phyloP scores from a whole-genome alignment of 306 rosid species.

The Psophocarpus tetragonolobus region DNA sequence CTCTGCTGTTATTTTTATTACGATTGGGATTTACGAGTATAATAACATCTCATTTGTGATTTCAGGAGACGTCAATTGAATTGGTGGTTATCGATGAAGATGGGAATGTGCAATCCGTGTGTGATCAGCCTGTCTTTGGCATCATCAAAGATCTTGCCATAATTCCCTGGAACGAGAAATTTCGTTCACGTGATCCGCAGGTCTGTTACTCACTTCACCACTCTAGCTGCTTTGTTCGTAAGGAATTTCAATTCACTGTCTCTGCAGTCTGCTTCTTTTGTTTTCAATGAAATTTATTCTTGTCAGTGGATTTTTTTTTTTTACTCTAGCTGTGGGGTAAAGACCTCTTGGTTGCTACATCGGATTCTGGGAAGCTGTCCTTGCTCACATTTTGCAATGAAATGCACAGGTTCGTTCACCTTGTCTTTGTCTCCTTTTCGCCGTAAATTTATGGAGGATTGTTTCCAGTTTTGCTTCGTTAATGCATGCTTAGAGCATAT shows the following conservation, averaged over 20 bases:
- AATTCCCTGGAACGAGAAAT: slow-evolving; percentile 81
- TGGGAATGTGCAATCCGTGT: slow-evolving; percentile 77
- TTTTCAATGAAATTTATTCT: not conserved
- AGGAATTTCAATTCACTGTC: not conserved
- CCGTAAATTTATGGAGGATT: not conserved
- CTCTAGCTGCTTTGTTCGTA: not conserved
- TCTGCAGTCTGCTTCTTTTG: not conserved
- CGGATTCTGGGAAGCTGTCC: slow-evolving; percentile 96
- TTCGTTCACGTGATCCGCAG: slow-evolving; percentile 53
- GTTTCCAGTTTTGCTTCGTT: slow-evolving; percentile 22
- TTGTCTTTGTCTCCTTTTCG: not conserved
- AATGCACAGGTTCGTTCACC: slow-evolving; percentile 75
- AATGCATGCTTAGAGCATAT: not conserved
- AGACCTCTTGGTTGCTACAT: slow-evolving; percentile 79
- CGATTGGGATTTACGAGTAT: not conserved
- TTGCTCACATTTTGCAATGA: slow-evolving; percentile 88
- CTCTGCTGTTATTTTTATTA: not conserved
- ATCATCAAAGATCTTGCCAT: slow-evolving; percentile 83
- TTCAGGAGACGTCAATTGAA: slow-evolving; percentile 93
- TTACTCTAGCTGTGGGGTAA: slow-evolving; percentile 69
- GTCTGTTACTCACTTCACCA: slow-evolving; percentile 32
- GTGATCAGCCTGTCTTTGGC: slow-evolving; percentile 95
- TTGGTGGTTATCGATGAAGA: slow-evolving; percentile 74
- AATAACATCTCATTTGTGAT: slow-evolving; percentile 14
- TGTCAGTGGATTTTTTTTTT: not conserved